Evolutionary conservation across 2,329 filamentous ascomycete genomes (phyloP).

Genomic region (Scedosporium minutisporum): DNA sequence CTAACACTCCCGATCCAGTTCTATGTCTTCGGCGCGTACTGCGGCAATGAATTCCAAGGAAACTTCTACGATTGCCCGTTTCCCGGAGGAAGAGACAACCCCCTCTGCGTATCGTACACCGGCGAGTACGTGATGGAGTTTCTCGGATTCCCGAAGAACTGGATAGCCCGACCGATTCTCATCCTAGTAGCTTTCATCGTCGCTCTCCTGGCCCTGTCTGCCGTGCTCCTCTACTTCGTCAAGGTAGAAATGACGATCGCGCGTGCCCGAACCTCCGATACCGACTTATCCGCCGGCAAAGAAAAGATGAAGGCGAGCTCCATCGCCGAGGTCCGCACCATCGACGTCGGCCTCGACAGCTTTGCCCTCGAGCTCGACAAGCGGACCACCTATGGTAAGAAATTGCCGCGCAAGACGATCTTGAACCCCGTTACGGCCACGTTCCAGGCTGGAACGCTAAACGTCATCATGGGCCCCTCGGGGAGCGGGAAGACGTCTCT

Average conservation of each 20-base stretch:
- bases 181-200: slow-evolving; percentile 51
- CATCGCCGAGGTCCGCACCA: slow-evolving; percentile 42
- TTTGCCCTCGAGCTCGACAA: slow-evolving; percentile 59
- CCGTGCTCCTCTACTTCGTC: slow-evolving; percentile 52
- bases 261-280: slow-evolving; percentile 46
- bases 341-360: slow-evolving; percentile 54
- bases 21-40: slow-evolving; percentile 63
- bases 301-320: slow-evolving; percentile 54
- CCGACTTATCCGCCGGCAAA: slow-evolving; percentile 59
- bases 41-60: slow-evolving; percentile 62
- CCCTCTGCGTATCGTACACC: slow-evolving; percentile 57
- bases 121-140: slow-evolving; percentile 60
- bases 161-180: slow-evolving; percentile 58
- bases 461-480: slow-evolving; percentile 73
- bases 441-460: slow-evolving; percentile 59
- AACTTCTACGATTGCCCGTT: slow-evolving; percentile 66
- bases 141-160: slow-evolving; percentile 57
- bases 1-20: slow-evolving; percentile 32
- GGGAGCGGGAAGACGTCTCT: slow-evolving; percentile 69
- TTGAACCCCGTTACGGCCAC: slow-evolving; percentile 56
- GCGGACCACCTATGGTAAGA: slow-evolving; percentile 40
- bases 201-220: slow-evolving; percentile 53
- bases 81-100: slow-evolving; percentile 50
- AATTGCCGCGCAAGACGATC: slow-evolving; percentile 46
- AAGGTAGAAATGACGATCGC: slow-evolving; percentile 62